A percentile compares a stretch with the other conserved stretches of the same genome.
These are phyloP conservation scores for Acanthamoeba triangularis DNA, from an alignment of 208 protist species.

Conservation along the genomic window DNA sequence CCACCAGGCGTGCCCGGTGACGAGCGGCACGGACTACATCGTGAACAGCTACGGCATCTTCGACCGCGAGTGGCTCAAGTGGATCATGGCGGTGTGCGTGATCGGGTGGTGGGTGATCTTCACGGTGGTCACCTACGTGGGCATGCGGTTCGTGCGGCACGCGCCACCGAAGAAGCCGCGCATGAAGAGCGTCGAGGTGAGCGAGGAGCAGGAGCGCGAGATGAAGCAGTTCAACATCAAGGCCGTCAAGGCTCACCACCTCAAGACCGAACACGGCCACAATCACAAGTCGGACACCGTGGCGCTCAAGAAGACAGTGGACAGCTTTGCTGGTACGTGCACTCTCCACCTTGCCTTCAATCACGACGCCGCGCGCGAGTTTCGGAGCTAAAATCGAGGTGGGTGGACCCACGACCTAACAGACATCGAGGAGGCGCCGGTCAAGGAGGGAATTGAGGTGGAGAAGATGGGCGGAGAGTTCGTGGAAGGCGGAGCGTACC, in stretches of 20 bases:
- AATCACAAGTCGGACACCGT: too few relatives aligned
- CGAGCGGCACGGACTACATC: constrained; percentile 16
- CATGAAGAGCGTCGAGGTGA: background rate
- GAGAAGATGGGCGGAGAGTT: constrained; percentile 8
- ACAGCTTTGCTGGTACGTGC: background rate
- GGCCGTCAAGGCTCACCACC: background rate
- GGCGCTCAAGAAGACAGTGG: background rate
- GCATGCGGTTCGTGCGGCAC: constrained; percentile 13
- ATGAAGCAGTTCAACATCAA: constrained; percentile 71
- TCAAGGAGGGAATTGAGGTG: background rate
- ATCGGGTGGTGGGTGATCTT: constrained; percentile 61
- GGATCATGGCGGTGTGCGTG: constrained; percentile 34
- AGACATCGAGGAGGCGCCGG: background rate
- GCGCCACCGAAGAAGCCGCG: constrained; percentile 6
- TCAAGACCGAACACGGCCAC: too few relatives aligned
- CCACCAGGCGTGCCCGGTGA: constrained; percentile 61
- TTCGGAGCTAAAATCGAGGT: too few relatives aligned
- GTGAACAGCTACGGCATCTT: constrained; percentile 9
- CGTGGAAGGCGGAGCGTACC: constrained; percentile 15
- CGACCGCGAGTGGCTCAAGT: constrained; percentile 48
- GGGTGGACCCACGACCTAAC: too few relatives aligned
- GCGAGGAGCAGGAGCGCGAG: constrained; percentile 48
- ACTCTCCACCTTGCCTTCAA: background rate
- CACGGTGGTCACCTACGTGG: background rate
- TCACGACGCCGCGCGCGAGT: too few relatives aligned